Evolutionary conservation across 2,329 filamentous ascomycete genomes (phyloP).

Genomic region (Fusarium subglutinans): DNA sequence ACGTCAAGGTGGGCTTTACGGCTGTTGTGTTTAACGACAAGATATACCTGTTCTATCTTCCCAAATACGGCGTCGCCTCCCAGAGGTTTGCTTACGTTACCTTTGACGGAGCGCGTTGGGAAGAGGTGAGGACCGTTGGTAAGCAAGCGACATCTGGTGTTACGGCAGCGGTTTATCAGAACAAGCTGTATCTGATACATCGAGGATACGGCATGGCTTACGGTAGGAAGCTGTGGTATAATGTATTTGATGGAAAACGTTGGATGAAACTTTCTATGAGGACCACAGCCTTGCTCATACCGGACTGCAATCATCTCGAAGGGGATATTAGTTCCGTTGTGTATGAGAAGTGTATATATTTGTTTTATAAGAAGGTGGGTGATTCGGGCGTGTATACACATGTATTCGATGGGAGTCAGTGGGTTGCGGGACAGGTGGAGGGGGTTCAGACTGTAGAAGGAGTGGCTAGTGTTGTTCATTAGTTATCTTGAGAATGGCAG

Average conservation of each 20-base stretch:
- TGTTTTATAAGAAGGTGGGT: neutral
- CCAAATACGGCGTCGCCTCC: too few species aligned
- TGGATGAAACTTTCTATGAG: neutral
- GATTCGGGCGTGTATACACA: neutral
- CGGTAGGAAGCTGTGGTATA: neutral
- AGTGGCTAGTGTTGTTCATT: neutral
- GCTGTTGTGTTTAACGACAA: neutral
- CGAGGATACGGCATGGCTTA: neutral
- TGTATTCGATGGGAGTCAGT: neutral
- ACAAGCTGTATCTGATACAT: neutral
- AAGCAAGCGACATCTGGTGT: accelerated
- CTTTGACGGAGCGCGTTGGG: neutral
- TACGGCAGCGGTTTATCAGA: neutral
- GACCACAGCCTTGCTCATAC: neutral
- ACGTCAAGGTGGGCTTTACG: neutral
- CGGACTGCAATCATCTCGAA: neutral
- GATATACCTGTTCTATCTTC: neutral
- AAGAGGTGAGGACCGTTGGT: accelerated
- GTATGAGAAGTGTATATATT: neutral
- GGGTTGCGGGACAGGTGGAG: neutral
- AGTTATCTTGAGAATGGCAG: neutral
- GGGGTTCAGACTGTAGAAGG: neutral
- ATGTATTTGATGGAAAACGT: neutral
- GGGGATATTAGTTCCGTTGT: neutral
- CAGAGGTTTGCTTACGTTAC: accelerated